Evolutionary conservation across 139 green algal species (phyloP).

Genomic region (Auxenochlorella protothecoides): DNA sequence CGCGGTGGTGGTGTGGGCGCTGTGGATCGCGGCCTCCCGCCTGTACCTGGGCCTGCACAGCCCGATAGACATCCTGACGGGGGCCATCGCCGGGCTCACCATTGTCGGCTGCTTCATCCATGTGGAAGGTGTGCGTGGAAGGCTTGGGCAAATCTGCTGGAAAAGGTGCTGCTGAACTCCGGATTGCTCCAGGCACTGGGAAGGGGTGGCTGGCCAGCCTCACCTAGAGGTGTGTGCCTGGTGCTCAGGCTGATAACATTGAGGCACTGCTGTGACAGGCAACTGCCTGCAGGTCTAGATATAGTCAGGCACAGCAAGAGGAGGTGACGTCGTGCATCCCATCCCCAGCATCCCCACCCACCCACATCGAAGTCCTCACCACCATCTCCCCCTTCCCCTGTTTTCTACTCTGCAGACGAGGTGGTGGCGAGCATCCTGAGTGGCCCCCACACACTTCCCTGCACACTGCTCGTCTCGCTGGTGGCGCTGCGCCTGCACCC

Average conservation of each 20-base stretch:
- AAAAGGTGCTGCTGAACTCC: background rate
- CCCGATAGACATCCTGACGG: slow-evolving; percentile 34
- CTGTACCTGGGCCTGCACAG: slow-evolving; percentile 44
- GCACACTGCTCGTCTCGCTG: slow-evolving; percentile 10
- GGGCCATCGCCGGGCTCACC: slow-evolving; percentile 22
- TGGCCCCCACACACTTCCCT: background rate
- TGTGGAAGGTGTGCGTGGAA: slow-evolving; percentile 11
- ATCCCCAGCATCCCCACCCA: too few species aligned
- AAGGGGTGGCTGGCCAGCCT: too few species aligned
- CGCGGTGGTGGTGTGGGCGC: slow-evolving; percentile 24
- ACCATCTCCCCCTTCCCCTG: background rate
- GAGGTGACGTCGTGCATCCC: too few species aligned
- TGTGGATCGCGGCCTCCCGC: slow-evolving; percentile 31
- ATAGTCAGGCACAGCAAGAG: too few species aligned
- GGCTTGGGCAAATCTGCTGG: too few species aligned
- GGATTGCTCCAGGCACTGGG: background rate
- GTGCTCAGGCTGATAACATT: too few species aligned
- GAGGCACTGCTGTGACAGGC: too few species aligned
- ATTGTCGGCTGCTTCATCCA: slow-evolving; percentile 26
- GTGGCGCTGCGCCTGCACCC: slow-evolving; percentile 38
- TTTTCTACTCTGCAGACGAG: background rate
- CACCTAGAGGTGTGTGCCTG: too few species aligned
- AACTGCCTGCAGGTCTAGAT: too few species aligned
- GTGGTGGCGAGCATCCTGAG: background rate
- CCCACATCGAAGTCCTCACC: too few species aligned